Evolutionary conservation across 352 stramenopile genomes (phyloP), one percentile per base, ranked within the genome.

Genomic region (Globisporangium cylindrosporum): DNA sequence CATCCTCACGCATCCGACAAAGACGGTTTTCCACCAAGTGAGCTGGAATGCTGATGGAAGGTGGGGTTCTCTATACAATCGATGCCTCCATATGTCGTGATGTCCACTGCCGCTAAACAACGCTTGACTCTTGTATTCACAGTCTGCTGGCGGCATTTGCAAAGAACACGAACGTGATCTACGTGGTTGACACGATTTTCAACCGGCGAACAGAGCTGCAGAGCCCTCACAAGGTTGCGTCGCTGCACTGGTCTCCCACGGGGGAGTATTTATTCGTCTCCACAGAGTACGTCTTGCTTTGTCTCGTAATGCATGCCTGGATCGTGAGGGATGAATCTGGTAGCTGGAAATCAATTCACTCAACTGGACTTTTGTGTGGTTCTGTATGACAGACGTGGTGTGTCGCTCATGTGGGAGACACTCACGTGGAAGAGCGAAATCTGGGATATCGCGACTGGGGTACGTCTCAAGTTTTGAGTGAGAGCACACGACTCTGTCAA

Each of bases 391-490:
- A 91, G 85, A 34, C 76, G 65, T 67, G 77, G 78, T 2, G 74
- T 88, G 24, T 92, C 82, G 18, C 63, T 93, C 22, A 88, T 93
- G 74, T 94, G 86, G 86, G 86, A 94, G 62, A 90, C 86, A 12
- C 58, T 88, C 46, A 91, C 84, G 41, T 94, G 86, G 86, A 86
- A 89, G 71, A 81, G 81, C 68, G 86, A 94, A 60, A 88, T 82
- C 9, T 94, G 86, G 86, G 82, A 94, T 36, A 62, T 94, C 10
- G 77, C 82, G 27, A 78, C 79, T 3, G 70, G 69, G 58, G 86
- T 93, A 83, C 25, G 81, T 63, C 14, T 48, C 3, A 36, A 53
- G 27, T 18, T 34, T 12, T 2, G 25, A 7, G 6, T 56, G 22
- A 27, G 12, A 22, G 32, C 53, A 4, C 10, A 46, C 20, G 20